A percentile compares a stretch with the other conserved stretches of the same genome.
Evolutionary conservation across 208 protist genomes (phyloP).

Genomic region (Leishmania tarentolae): DNA sequence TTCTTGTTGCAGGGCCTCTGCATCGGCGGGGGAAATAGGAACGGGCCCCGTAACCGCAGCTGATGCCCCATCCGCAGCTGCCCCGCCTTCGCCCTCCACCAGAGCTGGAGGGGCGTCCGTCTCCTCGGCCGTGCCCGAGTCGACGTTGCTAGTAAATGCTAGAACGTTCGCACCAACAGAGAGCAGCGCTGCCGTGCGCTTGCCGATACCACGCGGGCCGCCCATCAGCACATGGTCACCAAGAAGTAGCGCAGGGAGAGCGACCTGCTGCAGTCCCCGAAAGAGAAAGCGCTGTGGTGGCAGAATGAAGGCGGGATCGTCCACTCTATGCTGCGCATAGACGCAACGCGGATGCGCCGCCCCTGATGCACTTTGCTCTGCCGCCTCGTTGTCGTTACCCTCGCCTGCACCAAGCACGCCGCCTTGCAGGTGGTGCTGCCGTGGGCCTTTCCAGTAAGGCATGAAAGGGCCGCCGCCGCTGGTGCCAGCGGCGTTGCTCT

Average conservation of each 20-base stretch:
- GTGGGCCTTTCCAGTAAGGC: neutral
- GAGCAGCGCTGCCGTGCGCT: slow-evolving; percentile 55
- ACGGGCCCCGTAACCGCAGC: neutral
- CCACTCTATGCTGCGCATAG: neutral
- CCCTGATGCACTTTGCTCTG: neutral
- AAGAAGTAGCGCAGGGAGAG: slow-evolving; percentile 59
- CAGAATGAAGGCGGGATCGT: neutral
- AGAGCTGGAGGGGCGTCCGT: neutral
- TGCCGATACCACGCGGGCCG: slow-evolving; percentile 60
- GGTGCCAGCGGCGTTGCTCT: neutral
- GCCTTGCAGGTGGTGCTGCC: neutral
- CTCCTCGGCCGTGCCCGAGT: neutral
- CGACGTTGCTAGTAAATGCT: neutral
- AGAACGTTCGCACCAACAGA: slow-evolving; percentile 35
- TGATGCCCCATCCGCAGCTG: neutral
- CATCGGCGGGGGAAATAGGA: neutral
- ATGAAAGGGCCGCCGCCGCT: neutral
- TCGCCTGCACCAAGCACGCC: slow-evolving; percentile 1
- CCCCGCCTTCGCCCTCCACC: slow-evolving; percentile 12
- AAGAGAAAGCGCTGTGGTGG: slow-evolving; percentile 16
- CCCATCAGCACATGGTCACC: slow-evolving; percentile 69
- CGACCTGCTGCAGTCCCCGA: slow-evolving; percentile 57
- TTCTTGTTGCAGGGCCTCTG: neutral
- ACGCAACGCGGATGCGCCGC: neutral
- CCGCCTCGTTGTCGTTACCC: neutral